Conservation (phyloP, 306 rosid genomes). For the Canavalia gladiata region DNA sequence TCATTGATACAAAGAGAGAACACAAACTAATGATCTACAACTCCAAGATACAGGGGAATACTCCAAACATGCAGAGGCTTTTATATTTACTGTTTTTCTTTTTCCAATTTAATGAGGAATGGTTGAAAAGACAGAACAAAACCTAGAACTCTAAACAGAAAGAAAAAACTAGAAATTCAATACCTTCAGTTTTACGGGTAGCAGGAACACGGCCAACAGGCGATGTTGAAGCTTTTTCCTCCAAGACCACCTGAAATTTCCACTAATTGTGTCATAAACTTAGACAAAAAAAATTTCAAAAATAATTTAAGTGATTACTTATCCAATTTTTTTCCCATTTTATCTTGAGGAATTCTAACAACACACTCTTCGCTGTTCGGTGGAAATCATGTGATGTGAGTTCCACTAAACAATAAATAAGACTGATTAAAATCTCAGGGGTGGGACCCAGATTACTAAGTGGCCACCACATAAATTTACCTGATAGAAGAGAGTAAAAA, state of each 20-base stretch:
- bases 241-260: constrained; percentile 70
- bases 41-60: neutral
- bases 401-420: neutral
- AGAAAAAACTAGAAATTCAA: constrained; percentile 30
- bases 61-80: constrained; percentile 24
- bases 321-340: neutral
- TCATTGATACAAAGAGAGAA: constrained; percentile 16
- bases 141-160: neutral
- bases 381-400: neutral
- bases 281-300: constrained; percentile 1
- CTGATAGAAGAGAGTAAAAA: neutral
- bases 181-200: constrained; percentile 53
- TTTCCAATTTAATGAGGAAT: constrained; percentile 20
- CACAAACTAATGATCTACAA: constrained; percentile 19
- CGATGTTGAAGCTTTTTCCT: constrained; percentile 59
- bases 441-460: neutral
- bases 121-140: constrained; percentile 29
- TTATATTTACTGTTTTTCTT: neutral
- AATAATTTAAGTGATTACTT: constrained; percentile 18
- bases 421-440: too few species aligned
- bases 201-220: constrained; percentile 51
- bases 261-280: constrained; percentile 36
- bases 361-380: neutral
- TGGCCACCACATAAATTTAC: neutral
- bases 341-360: neutral